Conservation (phyloP, 805 yeast species). For the Grigorovia yakushimaensis region DNA sequence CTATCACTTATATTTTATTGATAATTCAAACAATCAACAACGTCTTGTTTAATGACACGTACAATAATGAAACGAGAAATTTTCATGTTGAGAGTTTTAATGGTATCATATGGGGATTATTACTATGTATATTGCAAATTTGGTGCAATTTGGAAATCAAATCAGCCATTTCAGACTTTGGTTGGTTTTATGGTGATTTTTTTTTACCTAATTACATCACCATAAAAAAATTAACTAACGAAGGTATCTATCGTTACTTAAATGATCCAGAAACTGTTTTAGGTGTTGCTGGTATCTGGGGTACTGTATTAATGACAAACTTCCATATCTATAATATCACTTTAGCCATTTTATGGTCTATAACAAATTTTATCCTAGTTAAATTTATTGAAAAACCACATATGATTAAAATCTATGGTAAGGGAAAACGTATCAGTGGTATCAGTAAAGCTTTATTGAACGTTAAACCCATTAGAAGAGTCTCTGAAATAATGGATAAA, state of each 20-base stretch:
- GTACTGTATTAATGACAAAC: conserved; percentile 48
- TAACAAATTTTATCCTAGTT: conserved; percentile 54
- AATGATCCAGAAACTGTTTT: conserved; percentile 75
- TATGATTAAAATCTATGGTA: conserved; percentile 68
- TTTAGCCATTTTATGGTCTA: conserved; percentile 55
- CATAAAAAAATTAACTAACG: conserved; percentile 49
- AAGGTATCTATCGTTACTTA: conserved; percentile 73
- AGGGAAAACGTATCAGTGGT: conserved; percentile 46
- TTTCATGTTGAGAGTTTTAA: background rate
- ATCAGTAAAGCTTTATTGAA: conserved; percentile 35
- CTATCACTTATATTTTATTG: conserved; percentile 50
- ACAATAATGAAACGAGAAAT: too few species aligned
- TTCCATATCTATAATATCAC: conserved; percentile 40
- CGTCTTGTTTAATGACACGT: conserved; percentile 5
- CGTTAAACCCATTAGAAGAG: conserved; percentile 27
- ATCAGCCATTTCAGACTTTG: conserved; percentile 67
- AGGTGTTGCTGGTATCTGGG: conserved; percentile 76
- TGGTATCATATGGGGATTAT: conserved; percentile 39
- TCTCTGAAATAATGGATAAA: conserved; percentile 33
- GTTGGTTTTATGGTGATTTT: conserved; percentile 89
- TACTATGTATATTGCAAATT: conserved; percentile 48
- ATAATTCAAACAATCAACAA: conserved; percentile 30
- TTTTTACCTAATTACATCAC: conserved; percentile 48
- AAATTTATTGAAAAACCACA: conserved; percentile 70
- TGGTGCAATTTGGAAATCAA: conserved; percentile 64